Evolutionary conservation across 768 basidiomycete genomes (phyloP).

Genomic region (Suillus sp.): DNA sequence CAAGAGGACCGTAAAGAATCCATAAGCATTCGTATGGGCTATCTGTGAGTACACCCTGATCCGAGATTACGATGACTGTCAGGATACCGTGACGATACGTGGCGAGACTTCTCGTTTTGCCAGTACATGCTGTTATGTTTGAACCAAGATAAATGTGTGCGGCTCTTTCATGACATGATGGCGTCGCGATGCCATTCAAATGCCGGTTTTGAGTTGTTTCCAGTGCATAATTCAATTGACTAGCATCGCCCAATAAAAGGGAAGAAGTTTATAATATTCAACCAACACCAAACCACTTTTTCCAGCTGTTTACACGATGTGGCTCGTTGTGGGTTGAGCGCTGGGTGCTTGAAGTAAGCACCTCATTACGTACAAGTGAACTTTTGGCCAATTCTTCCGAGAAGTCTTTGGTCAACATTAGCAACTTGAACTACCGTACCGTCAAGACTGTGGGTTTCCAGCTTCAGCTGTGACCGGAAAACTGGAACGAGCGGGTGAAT

Average conservation of each 20-base stretch:
- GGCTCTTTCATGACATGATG: background rate
- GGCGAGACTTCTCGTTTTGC: constrained; percentile 3
- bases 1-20: background rate
- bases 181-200: background rate
- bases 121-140: constrained; percentile 5
- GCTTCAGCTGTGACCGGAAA: background rate
- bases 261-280: background rate
- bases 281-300: background rate
- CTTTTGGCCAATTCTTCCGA: background rate
- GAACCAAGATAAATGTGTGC: background rate
- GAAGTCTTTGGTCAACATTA: background rate
- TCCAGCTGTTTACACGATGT: background rate
- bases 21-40: background rate
- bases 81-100: constrained; percentile 3
- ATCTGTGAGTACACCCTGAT: constrained; percentile 2
- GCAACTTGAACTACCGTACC: background rate
- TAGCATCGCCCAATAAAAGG: background rate
- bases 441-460: background rate
- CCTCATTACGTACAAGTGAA: background rate
- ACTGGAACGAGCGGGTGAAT: background rate
- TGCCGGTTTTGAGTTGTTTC: background rate
- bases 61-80: background rate
- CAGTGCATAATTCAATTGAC: background rate
- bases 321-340: background rate
- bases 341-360: background rate